A percentile compares a stretch with the other conserved stretches of the same genome.
phyloP scores from a whole-genome alignment of 2,329 filamentous ascomycete species.

The Taxawa tesnikishii region DNA sequence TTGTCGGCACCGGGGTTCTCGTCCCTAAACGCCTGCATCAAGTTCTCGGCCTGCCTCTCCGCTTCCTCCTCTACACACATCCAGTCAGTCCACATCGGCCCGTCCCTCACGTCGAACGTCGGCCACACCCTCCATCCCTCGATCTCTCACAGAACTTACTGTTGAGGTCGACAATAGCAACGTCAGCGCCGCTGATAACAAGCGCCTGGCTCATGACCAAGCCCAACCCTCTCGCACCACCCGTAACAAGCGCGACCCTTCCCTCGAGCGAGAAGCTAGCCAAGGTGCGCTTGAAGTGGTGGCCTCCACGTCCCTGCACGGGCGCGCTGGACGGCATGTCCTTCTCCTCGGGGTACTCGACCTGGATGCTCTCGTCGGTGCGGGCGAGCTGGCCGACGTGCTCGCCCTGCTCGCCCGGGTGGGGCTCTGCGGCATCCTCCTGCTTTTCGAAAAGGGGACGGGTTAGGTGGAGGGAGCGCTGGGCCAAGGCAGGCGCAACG shows the following conservation, averaged over 20 bases:
- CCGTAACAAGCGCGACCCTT: slow-evolving; percentile 74
- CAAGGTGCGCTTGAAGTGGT: slow-evolving; percentile 75
- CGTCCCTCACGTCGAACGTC: not conserved
- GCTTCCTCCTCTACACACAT: slow-evolving; percentile 61
- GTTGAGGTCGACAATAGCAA: slow-evolving; percentile 91
- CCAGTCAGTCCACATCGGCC: not conserved
- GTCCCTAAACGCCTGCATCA: slow-evolving; percentile 63
- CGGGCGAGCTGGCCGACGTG: slow-evolving; percentile 61
- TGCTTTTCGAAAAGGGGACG: not conserved
- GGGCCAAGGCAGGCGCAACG: slow-evolving; percentile 2
- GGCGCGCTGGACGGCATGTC: slow-evolving; percentile 60
- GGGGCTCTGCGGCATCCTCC: not conserved
- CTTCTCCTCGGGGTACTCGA: slow-evolving; percentile 71
- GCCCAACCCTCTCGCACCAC: slow-evolving; percentile 78
- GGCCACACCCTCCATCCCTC: no score
- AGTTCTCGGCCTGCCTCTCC: slow-evolving; percentile 57
- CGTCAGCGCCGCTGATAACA: slow-evolving; percentile 74
- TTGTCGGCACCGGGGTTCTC: slow-evolving; percentile 66
- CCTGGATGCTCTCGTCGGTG: slow-evolving; percentile 65
- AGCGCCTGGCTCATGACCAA: slow-evolving; percentile 89
- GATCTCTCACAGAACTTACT: slow-evolving; percentile 45
- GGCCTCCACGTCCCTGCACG: slow-evolving; percentile 63
- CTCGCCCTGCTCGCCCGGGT: slow-evolving; percentile 15
- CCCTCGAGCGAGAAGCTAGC: slow-evolving; percentile 78
- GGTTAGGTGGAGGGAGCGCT: slow-evolving; percentile 3